Evolutionary conservation across 208 protist species (phyloP), one percentile per base, ranked within the genome.

Genomic region (Trypanosoma platydactyli): DNA sequence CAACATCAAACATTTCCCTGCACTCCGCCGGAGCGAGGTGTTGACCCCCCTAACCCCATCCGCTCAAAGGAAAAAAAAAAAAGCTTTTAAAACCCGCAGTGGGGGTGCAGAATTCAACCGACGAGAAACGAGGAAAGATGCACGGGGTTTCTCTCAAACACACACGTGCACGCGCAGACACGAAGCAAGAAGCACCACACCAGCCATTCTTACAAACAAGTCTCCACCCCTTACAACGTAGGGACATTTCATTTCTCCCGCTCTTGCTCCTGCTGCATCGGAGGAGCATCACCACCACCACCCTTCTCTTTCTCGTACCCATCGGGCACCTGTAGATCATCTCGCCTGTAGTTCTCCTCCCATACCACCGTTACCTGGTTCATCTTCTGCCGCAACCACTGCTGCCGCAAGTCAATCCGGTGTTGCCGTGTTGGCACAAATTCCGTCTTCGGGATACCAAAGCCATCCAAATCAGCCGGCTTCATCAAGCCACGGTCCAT

Each of bases 401-500:
- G 83, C 64, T 91, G 79, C 58, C 74, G 71, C 65, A 91, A 40
- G 53, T 95, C 86, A 18, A 80, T 74, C 22, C 81, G 80, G 60
- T 95, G 85, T 65, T 91, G 84, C 54, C 74, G 68, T 40, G 82
- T 88, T 30, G 82, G 81, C 6, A 95, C 86, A 81, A 95, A 95
- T 50, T 92, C 79, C 1, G 86, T 94, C 41, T 77, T 71, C 1
- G 88, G 91, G 53, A 96, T 73, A 24, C 83, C 84, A 62, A 94
- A 94, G 40, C 77, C 80, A 42, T 64, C 68, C 27, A 94, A 33
- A 27, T 96, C 88, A 1, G 84, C 85, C 30, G 84, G 71, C 52
- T 86, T 90, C 88, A 96, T 95, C 46, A 96, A 57, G 4, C 88
- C 86, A 5, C 86, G 79, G 33, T 94, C 87, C 83, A 94, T 93